Evolutionary conservation across 225 moss, liverwort and hornwort genomes (phyloP), one percentile per base, ranked within the genome.

Genomic region (Thuidium tamariscinum): DNA sequence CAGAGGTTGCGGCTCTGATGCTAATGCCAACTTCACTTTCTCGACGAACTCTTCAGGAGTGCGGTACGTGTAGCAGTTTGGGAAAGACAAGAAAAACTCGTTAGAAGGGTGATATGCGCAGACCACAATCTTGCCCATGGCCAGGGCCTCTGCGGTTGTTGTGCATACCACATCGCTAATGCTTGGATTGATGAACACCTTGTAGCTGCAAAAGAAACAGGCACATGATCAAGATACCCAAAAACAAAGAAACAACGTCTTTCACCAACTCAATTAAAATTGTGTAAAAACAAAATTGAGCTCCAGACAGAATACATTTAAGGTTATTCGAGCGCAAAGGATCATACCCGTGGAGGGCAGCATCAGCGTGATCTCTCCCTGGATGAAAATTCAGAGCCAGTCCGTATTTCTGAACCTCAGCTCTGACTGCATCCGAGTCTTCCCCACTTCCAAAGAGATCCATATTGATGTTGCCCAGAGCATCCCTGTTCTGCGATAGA

Each of bases 181-280:
- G 83, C 98, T 98, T 81, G 98, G 96, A 89, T 98, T 98, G 90
- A 98, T 94, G 75, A 98, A 98, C 51, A 98, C 97, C 87, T 98
- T 98, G 89, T 98, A 98, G 77, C 97, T 98, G 96, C 81, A 90
- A 90, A 85, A 52, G 12, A 80, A 83, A 66, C 41, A 64, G 51
- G 37, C n/a, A 56, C 79, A 41, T 52, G 68, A 36, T 89, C 74
- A 87, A 56, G 72, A 52, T 26, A 44, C 27, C 15, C 81, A 81
- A 65, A 84, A 54, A 69, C 56, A 44, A 51, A 59, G 71, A 55
- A 37, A 32, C 34, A 80, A 51, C 54, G 44, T n/a, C 13, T 32
- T 66, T 51, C 46, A 8, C 52, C 29, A 85, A 70, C 32, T n/a
- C 49, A 73, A 63, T 55, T 37, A 23, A 48, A 63, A 29, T 22